phyloP scores from a whole-genome alignment of 139 green algal species.

The Penium margaritaceum region DNA sequence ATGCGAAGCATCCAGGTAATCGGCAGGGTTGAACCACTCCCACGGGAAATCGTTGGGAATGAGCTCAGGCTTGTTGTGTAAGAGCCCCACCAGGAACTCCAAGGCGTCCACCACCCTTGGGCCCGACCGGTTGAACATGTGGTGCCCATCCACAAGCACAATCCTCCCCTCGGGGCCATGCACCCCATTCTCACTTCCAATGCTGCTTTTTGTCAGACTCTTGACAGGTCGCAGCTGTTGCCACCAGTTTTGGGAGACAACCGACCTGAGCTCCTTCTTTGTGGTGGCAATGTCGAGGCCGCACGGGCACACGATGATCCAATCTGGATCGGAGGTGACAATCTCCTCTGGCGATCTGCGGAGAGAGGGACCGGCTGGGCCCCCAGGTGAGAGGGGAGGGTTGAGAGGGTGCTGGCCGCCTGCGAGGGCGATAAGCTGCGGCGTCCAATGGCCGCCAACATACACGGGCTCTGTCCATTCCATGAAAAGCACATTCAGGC shows the following conservation, averaged over 20 bases:
- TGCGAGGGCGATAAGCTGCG: conserved; percentile 72
- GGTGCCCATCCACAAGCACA: conserved; percentile 74
- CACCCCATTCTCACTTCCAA: too few relatives aligned
- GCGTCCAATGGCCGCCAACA: conserved; percentile 75
- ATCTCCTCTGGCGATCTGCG: conserved; percentile 51
- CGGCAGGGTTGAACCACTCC: too few relatives aligned
- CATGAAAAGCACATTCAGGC: conserved; percentile 58
- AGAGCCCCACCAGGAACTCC: conserved; percentile 70
- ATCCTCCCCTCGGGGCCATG: conserved; percentile 58
- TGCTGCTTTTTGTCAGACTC: too few relatives aligned
- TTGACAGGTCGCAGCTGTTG: conserved; percentile 58
- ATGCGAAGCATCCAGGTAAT: too few relatives aligned
- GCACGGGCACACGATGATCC: conserved; percentile 71
- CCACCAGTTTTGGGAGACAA: conserved; percentile 47
- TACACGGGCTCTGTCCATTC: conserved; percentile 79
- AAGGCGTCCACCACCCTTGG: conserved; percentile 71
- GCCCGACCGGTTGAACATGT: conserved; percentile 73
- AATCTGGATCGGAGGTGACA: conserved; percentile 59
- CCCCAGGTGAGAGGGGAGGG: too few relatives aligned
- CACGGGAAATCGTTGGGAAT: conserved; percentile 63
- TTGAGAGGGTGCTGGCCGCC: conserved; percentile 67
- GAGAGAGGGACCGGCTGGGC: too few relatives aligned
- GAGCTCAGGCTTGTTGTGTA: conserved; percentile 53
- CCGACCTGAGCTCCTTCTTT: conserved; percentile 37
- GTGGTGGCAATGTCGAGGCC: conserved; percentile 56